Conservation (phyloP, 2,329 filamentous ascomycete genomes). For the Fonsecaea pugnacius region DNA sequence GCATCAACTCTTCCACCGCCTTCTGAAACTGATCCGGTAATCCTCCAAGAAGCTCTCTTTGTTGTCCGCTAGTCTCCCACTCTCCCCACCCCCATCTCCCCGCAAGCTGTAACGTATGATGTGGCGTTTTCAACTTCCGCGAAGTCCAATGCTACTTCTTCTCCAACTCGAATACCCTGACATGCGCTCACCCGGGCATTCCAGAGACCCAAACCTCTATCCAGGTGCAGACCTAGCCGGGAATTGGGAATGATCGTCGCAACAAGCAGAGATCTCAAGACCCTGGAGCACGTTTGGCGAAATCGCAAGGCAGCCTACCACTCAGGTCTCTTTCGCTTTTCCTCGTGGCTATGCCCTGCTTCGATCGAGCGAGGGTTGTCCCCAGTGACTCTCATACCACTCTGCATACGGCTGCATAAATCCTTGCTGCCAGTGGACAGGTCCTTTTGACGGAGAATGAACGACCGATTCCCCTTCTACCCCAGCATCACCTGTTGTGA, state of each 20-base stretch:
- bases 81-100: background rate
- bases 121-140: background rate
- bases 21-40: background rate
- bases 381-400: background rate
- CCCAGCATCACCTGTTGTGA: background rate
- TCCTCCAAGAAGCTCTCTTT: background rate
- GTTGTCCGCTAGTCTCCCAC: background rate
- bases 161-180: background rate
- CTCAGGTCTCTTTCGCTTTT: background rate
- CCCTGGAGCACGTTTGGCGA: background rate
- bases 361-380: background rate
- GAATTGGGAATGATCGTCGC: background rate
- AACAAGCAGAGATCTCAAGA: background rate
- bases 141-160: background rate
- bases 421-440: background rate
- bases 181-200: background rate
- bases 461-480: background rate
- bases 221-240: background rate
- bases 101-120: background rate
- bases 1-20: background rate
- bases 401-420: background rate
- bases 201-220: background rate
- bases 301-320: background rate
- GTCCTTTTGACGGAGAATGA: constrained; percentile 3
- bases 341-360: background rate